phyloP scores from a whole-genome alignment of 202 grass and related monocot genomes.

The Elaeis oleifera region DNA sequence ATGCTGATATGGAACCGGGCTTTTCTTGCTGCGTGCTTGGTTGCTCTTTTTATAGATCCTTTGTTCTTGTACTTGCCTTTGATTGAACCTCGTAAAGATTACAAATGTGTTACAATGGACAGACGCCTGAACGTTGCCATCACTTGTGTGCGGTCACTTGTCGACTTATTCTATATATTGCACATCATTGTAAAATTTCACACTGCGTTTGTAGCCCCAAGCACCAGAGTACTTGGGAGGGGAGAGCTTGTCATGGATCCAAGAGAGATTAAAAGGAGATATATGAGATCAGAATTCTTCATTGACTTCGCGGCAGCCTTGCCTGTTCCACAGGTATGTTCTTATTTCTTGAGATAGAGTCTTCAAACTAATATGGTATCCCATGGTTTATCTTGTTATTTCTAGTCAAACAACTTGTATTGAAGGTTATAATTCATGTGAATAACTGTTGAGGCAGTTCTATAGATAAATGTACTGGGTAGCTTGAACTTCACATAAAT shows the following conservation, averaged over 20 bases:
- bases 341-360: background rate
- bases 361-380: background rate
- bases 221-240: constrained; percentile 64
- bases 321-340: constrained; percentile 62
- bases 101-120: constrained; percentile 44
- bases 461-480: too few relatives aligned
- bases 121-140: constrained; percentile 29
- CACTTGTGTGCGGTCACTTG: constrained; percentile 51
- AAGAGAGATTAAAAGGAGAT: constrained; percentile 61
- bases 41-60: constrained; percentile 71
- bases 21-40: constrained; percentile 51
- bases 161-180: constrained; percentile 75
- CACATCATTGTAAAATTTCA: constrained; percentile 69
- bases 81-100: background rate
- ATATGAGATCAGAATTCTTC: constrained; percentile 54
- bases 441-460: too few relatives aligned
- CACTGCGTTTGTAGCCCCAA: constrained; percentile 77
- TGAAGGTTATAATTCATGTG: too few relatives aligned
- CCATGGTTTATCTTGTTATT: background rate
- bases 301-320: constrained; percentile 61
- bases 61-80: constrained; percentile 71
- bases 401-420: too few relatives aligned
- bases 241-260: constrained; percentile 67
- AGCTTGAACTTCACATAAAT: too few relatives aligned
- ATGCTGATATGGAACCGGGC: constrained; percentile 68